A percentile compares a stretch with the other conserved stretches of the same genome.
These are phyloP conservation scores for Pseudoneurospora amorphoporcata DNA, from an alignment of 495 filamentous ascomycete genomes.

Conservation along the genomic window DNA sequence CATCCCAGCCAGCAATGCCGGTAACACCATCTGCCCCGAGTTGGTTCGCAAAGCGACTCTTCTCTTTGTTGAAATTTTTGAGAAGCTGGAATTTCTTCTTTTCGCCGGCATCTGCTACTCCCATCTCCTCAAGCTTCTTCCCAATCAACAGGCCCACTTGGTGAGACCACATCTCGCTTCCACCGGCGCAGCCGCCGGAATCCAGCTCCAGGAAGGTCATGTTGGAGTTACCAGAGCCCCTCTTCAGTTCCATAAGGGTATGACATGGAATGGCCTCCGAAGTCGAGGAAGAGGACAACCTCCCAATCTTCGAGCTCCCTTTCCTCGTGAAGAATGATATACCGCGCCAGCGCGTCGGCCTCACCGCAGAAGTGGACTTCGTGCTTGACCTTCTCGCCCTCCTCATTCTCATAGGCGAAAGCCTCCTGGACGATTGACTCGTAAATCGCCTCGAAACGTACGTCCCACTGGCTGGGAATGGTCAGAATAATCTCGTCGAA, in stretches of 20 bases:
- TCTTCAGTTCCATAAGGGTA: neutral
- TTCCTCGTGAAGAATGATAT: neutral
- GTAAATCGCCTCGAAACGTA: neutral
- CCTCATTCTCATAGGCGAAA: neutral
- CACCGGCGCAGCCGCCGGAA: neutral
- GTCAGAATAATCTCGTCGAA: neutral
- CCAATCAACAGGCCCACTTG: neutral
- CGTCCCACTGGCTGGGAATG: constrained; percentile 1
- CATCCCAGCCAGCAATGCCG: neutral
- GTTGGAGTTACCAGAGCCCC: neutral
- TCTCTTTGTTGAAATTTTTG: neutral
- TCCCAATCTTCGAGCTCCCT: constrained; percentile 1
- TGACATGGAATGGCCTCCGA: constrained; percentile 5
- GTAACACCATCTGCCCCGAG: neutral
- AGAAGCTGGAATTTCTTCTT: neutral
- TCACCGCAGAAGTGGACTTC: neutral
- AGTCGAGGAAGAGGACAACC: constrained; percentile 3
- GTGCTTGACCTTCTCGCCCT: neutral
- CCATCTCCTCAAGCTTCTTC: neutral
- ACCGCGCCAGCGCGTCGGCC: constrained; percentile 2
- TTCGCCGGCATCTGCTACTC: neutral
- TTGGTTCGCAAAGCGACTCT: neutral
- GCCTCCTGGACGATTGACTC: neutral
- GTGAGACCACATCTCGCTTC: constrained; percentile 6
- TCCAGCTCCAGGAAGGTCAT: constrained; percentile 2